Evolutionary conservation across 345 rosid species (phyloP).

Genomic region (Ailanthus altissimus): DNA sequence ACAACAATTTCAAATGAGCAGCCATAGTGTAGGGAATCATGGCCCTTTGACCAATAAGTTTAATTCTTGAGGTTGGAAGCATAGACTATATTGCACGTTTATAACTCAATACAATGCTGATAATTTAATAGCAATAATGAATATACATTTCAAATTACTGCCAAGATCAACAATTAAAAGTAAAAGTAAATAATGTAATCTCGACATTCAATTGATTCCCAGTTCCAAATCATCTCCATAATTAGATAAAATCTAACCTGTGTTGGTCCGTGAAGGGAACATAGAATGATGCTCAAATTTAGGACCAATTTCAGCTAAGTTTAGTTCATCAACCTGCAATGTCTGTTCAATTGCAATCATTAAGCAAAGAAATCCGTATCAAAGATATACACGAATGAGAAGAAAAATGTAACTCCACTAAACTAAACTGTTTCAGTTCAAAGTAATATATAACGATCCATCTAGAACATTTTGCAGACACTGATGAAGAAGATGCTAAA

Average conservation of each 20-base stretch:
- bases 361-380: neutral
- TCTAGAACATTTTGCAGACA: neutral
- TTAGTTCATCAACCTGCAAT: constrained; percentile 75
- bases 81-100: neutral
- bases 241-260: constrained; percentile 57
- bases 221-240: neutral
- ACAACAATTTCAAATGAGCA: neutral
- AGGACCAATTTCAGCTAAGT: constrained; percentile 83
- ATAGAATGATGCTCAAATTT: constrained; percentile 83
- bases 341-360: constrained; percentile 42
- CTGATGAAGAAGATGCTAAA: neutral
- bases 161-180: neutral
- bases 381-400: constrained; percentile 11
- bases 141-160: neutral
- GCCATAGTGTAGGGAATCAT: neutral
- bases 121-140: neutral
- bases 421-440: neutral
- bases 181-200: neutral
- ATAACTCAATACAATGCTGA: neutral
- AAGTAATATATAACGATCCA: neutral
- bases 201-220: neutral
- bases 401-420: neutral
- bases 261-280: constrained; percentile 94
- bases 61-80: neutral
- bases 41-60: neutral